Conservation (phyloP, 208 protist species). For the Crithidia expoeki region DNA sequence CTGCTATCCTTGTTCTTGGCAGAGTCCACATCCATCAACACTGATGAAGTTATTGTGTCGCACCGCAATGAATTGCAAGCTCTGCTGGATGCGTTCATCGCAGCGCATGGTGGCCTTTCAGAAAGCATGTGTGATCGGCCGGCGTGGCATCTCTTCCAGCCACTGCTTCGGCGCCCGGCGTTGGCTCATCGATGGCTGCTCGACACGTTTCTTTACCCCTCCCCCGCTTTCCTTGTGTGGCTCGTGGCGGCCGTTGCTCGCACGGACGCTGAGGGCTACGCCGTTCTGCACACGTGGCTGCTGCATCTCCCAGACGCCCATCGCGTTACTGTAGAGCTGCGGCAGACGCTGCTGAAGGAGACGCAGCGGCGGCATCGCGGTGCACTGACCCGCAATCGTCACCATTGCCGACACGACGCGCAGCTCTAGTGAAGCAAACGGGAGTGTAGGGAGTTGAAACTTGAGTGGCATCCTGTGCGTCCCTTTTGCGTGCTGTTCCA, state of each 20-base stretch:
- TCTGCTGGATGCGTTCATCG: constrained; percentile 8
- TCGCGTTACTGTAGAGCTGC: constrained; percentile 31
- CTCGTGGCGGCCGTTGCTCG: constrained; percentile 27
- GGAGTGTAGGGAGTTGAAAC: too few species aligned
- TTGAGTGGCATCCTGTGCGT: too few species aligned
- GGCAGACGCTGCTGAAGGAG: constrained; percentile 69
- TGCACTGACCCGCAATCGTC: neutral
- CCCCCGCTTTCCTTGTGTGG: constrained; percentile 37
- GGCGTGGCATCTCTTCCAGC: constrained; percentile 20
- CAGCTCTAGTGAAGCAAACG: too few species aligned
- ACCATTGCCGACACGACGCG: neutral
- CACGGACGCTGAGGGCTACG: constrained; percentile 17
- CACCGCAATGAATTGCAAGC: neutral
- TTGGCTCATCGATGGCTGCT: constrained; percentile 43
- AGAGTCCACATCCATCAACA: neutral
- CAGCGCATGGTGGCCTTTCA: neutral
- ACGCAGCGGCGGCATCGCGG: constrained; percentile 64
- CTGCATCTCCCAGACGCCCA: constrained; percentile 6
- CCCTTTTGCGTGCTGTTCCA: too few species aligned
- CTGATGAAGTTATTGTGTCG: neutral
- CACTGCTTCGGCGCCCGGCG: constrained; percentile 17
- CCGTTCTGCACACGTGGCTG: constrained; percentile 12
- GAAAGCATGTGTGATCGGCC: constrained; percentile 12
- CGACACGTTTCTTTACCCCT: constrained; percentile 33
- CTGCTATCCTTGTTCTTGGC: constrained; percentile 1